phyloP scores from a whole-genome alignment of 495 filamentous ascomycete genomes.

The Talaromyces nanjingensis region DNA sequence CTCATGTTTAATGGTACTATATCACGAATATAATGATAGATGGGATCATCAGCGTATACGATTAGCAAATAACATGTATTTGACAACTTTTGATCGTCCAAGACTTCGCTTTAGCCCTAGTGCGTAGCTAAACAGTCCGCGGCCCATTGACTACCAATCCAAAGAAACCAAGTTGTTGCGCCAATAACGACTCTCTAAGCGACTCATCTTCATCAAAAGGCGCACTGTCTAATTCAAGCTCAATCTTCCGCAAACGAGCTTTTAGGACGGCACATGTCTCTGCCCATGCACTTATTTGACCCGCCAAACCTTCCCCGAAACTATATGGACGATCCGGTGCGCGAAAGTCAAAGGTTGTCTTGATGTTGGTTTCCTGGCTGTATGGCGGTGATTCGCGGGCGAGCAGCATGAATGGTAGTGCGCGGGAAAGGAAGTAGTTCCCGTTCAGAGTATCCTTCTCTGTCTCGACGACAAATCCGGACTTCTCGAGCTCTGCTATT shows the following conservation, averaged over 20 bases:
- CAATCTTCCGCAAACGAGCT: conserved; percentile 27
- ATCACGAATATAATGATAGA: not conserved
- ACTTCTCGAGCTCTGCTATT: conserved; percentile 1
- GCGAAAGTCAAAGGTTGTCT: conserved; percentile 26
- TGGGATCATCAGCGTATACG: not conserved
- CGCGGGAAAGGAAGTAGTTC: conserved; percentile 37
- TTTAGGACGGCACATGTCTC: conserved; percentile 34
- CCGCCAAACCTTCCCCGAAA: conserved; percentile 39
- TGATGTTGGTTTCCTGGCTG: conserved; percentile 13
- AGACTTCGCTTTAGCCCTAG: not conserved
- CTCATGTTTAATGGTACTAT: not conserved
- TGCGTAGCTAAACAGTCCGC: not conserved
- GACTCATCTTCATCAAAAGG: conserved; percentile 11
- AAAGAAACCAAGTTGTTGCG: conserved; percentile 24
- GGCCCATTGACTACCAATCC: conserved; percentile 25
- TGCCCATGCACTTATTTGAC: conserved; percentile 41
- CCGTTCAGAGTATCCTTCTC: conserved; percentile 16
- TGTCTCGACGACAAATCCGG: not conserved
- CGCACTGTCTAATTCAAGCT: conserved; percentile 18
- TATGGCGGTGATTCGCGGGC: conserved; percentile 35
- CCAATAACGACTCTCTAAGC: conserved; percentile 14
- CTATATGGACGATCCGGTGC: conserved; percentile 38
- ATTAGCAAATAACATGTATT: not conserved
- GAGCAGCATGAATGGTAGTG: conserved; percentile 34
- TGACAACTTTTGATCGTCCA: not conserved